phyloP scores from a whole-genome alignment of 1,284 basidiomycete species.

The Cryptococcus maquisensis region DNA sequence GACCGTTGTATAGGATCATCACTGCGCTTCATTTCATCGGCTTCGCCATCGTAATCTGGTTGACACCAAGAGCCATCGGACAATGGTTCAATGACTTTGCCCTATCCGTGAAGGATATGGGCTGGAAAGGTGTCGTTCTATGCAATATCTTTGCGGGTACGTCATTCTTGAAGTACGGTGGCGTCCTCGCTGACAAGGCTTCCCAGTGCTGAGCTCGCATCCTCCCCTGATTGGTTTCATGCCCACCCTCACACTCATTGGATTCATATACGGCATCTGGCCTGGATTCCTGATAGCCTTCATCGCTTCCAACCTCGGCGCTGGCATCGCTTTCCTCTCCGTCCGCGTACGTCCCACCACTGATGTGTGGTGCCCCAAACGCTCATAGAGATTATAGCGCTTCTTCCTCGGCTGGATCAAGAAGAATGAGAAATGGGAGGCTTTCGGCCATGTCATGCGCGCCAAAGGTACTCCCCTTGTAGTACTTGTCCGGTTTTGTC shows the following conservation, averaged over 20 bases:
- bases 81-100: slow-evolving; percentile 41
- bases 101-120: slow-evolving; percentile 30
- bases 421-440: slow-evolving; percentile 45
- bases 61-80: slow-evolving; percentile 41
- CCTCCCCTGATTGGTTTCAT: slow-evolving; percentile 48
- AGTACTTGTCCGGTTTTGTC: slow-evolving; percentile 49
- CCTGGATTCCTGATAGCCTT: slow-evolving; percentile 38
- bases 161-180: slow-evolving; percentile 5
- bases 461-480: slow-evolving; percentile 44
- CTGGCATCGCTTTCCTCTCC: slow-evolving; percentile 40
- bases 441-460: slow-evolving; percentile 47
- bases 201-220: slow-evolving; percentile 42
- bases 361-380: background rate
- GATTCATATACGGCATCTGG: slow-evolving; percentile 47
- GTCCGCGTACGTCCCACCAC: slow-evolving; percentile 31
- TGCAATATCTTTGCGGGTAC: slow-evolving; percentile 33
- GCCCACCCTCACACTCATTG: slow-evolving; percentile 44
- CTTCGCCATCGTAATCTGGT: slow-evolving; percentile 31
- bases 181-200: background rate
- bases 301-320: slow-evolving; percentile 35
- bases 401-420: slow-evolving; percentile 46
- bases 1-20: slow-evolving; percentile 19
- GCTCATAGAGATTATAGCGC: slow-evolving; percentile 17
- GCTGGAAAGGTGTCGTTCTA: slow-evolving; percentile 36
- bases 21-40: slow-evolving; percentile 23